Evolutionary conservation across 2,329 filamentous ascomycete species (phyloP).

Genomic region (Botrytis aclada): DNA sequence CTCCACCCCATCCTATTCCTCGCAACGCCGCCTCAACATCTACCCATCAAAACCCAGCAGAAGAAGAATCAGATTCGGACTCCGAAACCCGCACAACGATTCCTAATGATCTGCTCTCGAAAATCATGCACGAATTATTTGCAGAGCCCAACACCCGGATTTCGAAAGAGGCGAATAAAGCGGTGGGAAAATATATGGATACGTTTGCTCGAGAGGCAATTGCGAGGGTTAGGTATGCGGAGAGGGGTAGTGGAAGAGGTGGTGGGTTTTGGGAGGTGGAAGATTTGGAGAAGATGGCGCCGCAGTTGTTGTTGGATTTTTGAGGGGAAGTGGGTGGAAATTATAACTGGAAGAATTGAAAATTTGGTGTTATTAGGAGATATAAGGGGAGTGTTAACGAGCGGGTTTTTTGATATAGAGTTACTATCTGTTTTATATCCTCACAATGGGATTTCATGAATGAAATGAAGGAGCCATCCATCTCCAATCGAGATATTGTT

Average conservation of each 20-base stretch:
- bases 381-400: background rate
- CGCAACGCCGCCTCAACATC: background rate
- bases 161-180: conserved; percentile 70
- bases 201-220: conserved; percentile 88
- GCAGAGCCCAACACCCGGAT: conserved; percentile 66
- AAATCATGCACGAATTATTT: conserved; percentile 78
- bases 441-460: no score
- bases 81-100: conserved; percentile 43
- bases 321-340: conserved; percentile 42
- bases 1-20: background rate
- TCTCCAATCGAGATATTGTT: background rate
- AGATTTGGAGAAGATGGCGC: conserved; percentile 83
- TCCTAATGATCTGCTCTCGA: conserved; percentile 70
- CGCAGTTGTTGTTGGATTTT: conserved; percentile 83
- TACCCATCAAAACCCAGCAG: background rate
- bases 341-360: background rate
- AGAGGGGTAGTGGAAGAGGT: conserved; percentile 31
- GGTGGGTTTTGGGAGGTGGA: conserved; percentile 61
- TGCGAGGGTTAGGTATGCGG: conserved; percentile 69
- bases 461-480: background rate
- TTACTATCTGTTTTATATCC: background rate
- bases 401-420: background rate
- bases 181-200: conserved; percentile 83
- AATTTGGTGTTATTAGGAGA: background rate
- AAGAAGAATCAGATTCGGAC: conserved; percentile 17